Conservation (phyloP, 75 land plant genomes). For the Selaginella moellendorffii region DNA sequence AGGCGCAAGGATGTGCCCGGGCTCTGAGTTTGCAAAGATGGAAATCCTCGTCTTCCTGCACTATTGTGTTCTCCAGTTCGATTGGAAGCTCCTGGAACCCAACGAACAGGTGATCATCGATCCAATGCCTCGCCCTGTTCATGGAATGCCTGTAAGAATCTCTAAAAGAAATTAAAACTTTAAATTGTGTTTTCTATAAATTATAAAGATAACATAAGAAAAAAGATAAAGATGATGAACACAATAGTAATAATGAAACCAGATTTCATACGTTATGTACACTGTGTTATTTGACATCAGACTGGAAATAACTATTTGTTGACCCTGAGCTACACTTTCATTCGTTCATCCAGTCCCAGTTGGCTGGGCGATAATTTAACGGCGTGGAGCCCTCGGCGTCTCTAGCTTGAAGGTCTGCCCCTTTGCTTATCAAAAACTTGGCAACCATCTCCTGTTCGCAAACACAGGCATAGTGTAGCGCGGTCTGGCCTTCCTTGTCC, state of each 20-base stretch:
- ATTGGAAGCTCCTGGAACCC: conserved; percentile 20
- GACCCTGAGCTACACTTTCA: no score
- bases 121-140: conserved; percentile 14
- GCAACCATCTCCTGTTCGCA: not conserved
- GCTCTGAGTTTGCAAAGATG: conserved; percentile 19
- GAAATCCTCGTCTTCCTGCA: conserved; percentile 36
- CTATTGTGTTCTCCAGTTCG: conserved; percentile 31
- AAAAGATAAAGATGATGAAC: no score
- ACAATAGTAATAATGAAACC: no score
- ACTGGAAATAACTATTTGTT: no score
- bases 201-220: no score
- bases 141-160: conserved; percentile 2
- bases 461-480: not conserved
- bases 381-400: not conserved
- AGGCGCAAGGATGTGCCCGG: conserved; percentile 67
- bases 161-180: no score
- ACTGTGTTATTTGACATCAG: no score
- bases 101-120: conserved; percentile 25
- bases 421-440: not conserved
- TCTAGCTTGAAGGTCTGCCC: not conserved
- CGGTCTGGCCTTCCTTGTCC: not conserved
- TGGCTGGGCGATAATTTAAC: not conserved
- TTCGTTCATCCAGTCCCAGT: not conserved
- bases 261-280: no score
- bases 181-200: no score